Base-by-base conservation (phyloP, 1,139 yeast genomes). In the Pichia inconspicua region DNA sequence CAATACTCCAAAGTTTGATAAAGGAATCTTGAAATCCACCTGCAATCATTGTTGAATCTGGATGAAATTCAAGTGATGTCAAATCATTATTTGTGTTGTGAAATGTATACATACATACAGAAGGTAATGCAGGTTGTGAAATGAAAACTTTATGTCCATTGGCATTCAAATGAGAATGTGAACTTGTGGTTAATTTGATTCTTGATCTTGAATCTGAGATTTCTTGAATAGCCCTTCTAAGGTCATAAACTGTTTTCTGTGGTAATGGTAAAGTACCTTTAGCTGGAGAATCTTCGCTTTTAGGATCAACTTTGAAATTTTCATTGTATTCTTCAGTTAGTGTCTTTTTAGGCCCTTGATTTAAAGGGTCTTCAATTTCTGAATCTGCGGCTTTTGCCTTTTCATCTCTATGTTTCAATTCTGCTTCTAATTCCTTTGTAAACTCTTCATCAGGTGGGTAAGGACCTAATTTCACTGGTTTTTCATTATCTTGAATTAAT, bases 91-190 rank as follows among this genome's bases (percentile, higher is more conserved):
- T 84, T 10, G 97, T 86, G 66, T 94, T 92, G 72, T 92, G 98
- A 70, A 94, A 90, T 0, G 98, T 92, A 69, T 92, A 94, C 96
- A 92, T 88, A 66, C 98, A 92, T 39, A 92, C 96, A 49, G 95
- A 85, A 12, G 99, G 99, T 28, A 94, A 77, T 30, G 88, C 72
- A 1, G 95, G 84, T 65, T 87, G 96, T 5, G 53, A 45, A n/a
- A 50, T 48, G 36, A 34, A 48, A 2, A 34, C 34, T 27, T 39
- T 38, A 4, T 41, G 32, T 2, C 17, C 30, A 40, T 37, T 42
- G 15, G 42, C 43, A 27, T 44, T 44, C 10, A 49, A 14, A 42
- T 50, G 53, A 11, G 51, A 50, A 28, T 50, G 48, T 4, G 53
- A 50, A 30, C 80, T 67, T 2, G 80, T 66, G 32, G 76, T 79